These are phyloP conservation scores for Fusarium verticillioides DNA, from an alignment of 2,329 filamentous ascomycete species.

Conservation along the genomic window DNA sequence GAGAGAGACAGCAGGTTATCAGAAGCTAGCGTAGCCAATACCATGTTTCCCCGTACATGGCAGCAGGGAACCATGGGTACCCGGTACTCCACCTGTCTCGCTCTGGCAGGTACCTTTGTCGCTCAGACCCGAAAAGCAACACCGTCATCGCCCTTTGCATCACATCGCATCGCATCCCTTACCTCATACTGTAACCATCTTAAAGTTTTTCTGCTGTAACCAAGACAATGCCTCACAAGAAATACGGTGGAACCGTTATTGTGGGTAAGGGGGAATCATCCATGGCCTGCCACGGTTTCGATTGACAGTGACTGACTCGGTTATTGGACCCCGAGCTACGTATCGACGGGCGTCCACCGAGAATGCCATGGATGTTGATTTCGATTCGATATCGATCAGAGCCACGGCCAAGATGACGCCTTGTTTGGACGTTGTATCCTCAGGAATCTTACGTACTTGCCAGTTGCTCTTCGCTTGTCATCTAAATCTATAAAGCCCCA, in stretches of 20 bases:
- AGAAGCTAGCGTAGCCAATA: slow-evolving; percentile 24
- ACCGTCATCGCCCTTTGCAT: slow-evolving; percentile 34
- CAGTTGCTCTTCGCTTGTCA: slow-evolving; percentile 15
- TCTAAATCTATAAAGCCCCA: slow-evolving; percentile 49
- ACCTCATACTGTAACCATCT: slow-evolving; percentile 36
- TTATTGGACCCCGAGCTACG: slow-evolving; percentile 36
- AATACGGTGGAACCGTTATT: slow-evolving; percentile 39
- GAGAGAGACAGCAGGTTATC: slow-evolving; percentile 10
- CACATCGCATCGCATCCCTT: slow-evolving; percentile 36
- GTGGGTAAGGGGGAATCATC: slow-evolving; percentile 38
- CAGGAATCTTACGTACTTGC: slow-evolving; percentile 27
- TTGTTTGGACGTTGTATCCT: slow-evolving; percentile 21
- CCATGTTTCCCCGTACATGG: not conserved
- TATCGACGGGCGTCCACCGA: slow-evolving; percentile 36
- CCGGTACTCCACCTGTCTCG: slow-evolving; percentile 7
- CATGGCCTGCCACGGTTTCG: slow-evolving; percentile 39
- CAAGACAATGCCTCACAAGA: slow-evolving; percentile 15
- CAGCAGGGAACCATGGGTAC: slow-evolving; percentile 2
- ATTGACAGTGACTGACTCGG: slow-evolving; percentile 36
- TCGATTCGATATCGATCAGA: slow-evolving; percentile 37
- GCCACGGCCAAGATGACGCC: slow-evolving; percentile 26
- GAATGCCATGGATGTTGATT: slow-evolving; percentile 13
- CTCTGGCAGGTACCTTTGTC: slow-evolving; percentile 30
- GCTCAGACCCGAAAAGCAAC: slow-evolving; percentile 20
- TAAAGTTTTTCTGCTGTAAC: slow-evolving; percentile 23